Conservation (phyloP, 2,329 filamentous ascomycete species). For the Colletotrichum sp. region DNA sequence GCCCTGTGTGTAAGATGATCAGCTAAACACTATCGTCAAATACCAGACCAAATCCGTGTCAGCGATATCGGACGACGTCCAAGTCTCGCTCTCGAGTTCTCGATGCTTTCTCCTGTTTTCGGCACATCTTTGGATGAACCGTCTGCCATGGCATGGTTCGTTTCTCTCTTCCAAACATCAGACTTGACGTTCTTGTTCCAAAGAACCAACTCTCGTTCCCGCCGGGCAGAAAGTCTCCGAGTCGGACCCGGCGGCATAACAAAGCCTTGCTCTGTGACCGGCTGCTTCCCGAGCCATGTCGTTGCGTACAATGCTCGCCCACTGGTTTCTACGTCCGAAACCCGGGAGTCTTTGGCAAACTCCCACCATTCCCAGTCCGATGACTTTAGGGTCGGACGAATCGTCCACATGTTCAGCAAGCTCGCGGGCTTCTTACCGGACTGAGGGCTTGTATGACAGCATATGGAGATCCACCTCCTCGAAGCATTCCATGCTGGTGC, state of each 20-base stretch:
- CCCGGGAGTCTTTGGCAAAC: neutral
- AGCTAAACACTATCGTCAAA: neutral
- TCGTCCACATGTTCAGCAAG: neutral
- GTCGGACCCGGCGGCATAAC: slow-evolving; percentile 4
- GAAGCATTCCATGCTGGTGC: neutral
- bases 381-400: neutral
- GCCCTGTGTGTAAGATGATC: slow-evolving; percentile 5
- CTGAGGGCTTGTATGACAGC: neutral
- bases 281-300: slow-evolving; percentile 4
- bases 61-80: slow-evolving; percentile 12
- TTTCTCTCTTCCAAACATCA: neutral
- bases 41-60: slow-evolving; percentile 8
- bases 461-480: neutral
- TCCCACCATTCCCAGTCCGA: neutral
- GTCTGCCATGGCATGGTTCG: neutral
- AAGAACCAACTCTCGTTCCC: neutral
- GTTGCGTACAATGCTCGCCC: neutral
- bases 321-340: neutral
- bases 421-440: neutral
- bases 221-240: neutral
- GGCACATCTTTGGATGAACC: slow-evolving; percentile 14
- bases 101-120: slow-evolving; percentile 18
- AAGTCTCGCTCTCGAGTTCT: neutral
- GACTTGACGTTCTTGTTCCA: neutral
- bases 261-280: neutral